Conservation (phyloP, 768 basidiomycete species). For the Collybiopsis confluens region DNA sequence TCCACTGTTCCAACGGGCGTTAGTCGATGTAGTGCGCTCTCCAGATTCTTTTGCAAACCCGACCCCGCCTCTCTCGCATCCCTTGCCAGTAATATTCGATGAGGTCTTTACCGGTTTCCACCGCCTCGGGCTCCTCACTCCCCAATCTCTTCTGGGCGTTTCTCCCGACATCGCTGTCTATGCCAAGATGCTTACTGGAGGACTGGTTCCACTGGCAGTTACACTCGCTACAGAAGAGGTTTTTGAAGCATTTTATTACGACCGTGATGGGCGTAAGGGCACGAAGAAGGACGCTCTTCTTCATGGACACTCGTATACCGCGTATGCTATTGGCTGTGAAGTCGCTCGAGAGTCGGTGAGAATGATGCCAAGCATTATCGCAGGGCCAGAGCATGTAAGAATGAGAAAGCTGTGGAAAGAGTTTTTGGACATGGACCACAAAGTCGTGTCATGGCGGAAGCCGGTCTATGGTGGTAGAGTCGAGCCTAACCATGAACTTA, state of each 20-base stretch:
- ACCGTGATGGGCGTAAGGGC: constrained; percentile 41
- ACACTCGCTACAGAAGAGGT: constrained; percentile 81
- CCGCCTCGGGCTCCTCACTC: constrained; percentile 72
- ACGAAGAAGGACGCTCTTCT: constrained; percentile 59
- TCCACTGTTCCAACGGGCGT: constrained; percentile 87
- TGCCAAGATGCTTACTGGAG: constrained; percentile 93
- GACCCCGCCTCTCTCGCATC: not conserved
- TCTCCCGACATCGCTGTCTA: constrained; percentile 87
- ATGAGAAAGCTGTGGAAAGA: not conserved
- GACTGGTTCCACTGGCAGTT: constrained; percentile 79
- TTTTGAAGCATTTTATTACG: constrained; percentile 74
- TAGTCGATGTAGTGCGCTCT: constrained; percentile 75
- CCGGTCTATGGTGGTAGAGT: not conserved
- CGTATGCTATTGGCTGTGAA: constrained; percentile 89
- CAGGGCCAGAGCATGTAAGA: not conserved
- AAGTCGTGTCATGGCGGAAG: not conserved
- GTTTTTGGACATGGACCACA: not conserved
- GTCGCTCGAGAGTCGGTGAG: constrained; percentile 81
- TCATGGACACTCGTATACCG: constrained; percentile 96
- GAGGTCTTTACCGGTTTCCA: constrained; percentile 95
- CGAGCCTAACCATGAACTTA: not conserved
- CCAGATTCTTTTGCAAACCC: not conserved
- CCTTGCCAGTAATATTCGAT: constrained; percentile 87
- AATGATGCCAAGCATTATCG: constrained; percentile 31
- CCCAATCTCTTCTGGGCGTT: constrained; percentile 61